Percentiles rank a stretch among this genome's conserved stretches.
phyloP scores from a whole-genome alignment of 768 basidiomycete genomes.

The Chalciporus chontae region DNA sequence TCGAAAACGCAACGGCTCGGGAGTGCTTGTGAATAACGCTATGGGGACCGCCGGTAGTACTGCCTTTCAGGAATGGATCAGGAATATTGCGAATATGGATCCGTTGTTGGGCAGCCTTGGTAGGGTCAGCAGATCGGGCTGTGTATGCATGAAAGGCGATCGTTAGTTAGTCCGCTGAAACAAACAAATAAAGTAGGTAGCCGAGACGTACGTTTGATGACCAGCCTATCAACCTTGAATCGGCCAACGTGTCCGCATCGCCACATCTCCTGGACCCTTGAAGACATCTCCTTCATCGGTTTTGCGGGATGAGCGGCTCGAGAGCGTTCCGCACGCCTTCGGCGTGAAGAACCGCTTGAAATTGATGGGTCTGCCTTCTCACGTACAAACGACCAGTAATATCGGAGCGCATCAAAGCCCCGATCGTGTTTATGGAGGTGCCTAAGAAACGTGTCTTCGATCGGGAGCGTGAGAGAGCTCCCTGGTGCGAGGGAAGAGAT shows the following conservation, averaged over 20 bases:
- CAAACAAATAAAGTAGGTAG: conserved; percentile 20
- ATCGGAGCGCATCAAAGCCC: conserved; percentile 40
- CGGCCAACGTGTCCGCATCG: conserved; percentile 57
- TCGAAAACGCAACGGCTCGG: conserved; percentile 72
- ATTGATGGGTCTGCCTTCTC: conserved; percentile 42
- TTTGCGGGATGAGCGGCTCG: conserved; percentile 12
- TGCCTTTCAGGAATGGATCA: conserved; percentile 43
- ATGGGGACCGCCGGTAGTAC: conserved; percentile 50
- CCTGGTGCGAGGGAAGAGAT: conserved; percentile 25
- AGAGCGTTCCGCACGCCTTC: conserved; percentile 19
- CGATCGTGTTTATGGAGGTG: conserved; percentile 38
- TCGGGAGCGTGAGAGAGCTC: conserved; percentile 32
- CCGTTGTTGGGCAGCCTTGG: conserved; percentile 65
- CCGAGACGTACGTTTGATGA: conserved; percentile 29
- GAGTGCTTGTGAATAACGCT: conserved; percentile 82
- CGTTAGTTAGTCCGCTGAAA: neutral
- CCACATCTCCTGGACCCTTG: conserved; percentile 58
- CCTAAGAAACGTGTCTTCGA: conserved; percentile 39
- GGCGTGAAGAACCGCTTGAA: conserved; percentile 20
- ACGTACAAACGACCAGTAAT: conserved; percentile 58
- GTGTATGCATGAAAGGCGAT: neutral
- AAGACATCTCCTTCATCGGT: conserved; percentile 15
- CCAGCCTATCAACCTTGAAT: conserved; percentile 55
- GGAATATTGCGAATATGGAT: conserved; percentile 57
- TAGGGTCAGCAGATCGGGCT: conserved; percentile 43